phyloP scores from a whole-genome alignment of 2,329 filamentous ascomycete genomes.

The Fusarium armeniacum region DNA sequence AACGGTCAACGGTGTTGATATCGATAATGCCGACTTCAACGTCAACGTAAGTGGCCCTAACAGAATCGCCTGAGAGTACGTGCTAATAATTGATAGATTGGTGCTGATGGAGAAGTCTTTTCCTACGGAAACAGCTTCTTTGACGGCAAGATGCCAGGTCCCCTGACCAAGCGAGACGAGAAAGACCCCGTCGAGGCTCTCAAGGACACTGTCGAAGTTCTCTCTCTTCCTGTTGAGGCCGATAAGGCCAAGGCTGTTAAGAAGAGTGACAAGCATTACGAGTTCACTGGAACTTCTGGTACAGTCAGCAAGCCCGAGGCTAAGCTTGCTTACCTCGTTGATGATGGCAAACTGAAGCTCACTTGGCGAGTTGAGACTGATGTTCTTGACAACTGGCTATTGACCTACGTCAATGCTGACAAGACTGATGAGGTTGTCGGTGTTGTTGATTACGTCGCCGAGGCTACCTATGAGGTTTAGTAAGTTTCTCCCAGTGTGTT shows the following conservation, averaged over 20 bases:
- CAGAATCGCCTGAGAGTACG: rapidly evolving
- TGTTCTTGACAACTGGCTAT: constrained; percentile 68
- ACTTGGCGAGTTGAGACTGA: constrained; percentile 73
- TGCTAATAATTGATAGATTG: constrained; percentile 55
- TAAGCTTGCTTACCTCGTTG: constrained; percentile 68
- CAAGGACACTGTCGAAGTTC: constrained; percentile 55
- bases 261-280: constrained; percentile 52
- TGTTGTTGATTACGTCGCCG: constrained; percentile 70
- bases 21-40: constrained; percentile 73
- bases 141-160: constrained; percentile 60
- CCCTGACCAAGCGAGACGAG: constrained; percentile 57
- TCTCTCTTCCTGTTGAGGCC: constrained; percentile 53
- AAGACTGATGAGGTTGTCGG: constrained; percentile 63
- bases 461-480: constrained; percentile 69
- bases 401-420: constrained; percentile 68
- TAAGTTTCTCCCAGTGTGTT: background rate
- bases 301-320: constrained; percentile 67
- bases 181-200: constrained; percentile 62
- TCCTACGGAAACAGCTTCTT: constrained; percentile 67
- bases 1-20: constrained; percentile 68
- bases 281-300: constrained; percentile 64
- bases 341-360: constrained; percentile 63
- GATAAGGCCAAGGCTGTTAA: constrained; percentile 47
- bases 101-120: constrained; percentile 67
- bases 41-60: constrained; percentile 64